A percentile compares a stretch with the other conserved stretches of the same genome.
Evolutionary conservation across 106 monocot species (phyloP).

Genomic region (Agapanthus africanus): DNA sequence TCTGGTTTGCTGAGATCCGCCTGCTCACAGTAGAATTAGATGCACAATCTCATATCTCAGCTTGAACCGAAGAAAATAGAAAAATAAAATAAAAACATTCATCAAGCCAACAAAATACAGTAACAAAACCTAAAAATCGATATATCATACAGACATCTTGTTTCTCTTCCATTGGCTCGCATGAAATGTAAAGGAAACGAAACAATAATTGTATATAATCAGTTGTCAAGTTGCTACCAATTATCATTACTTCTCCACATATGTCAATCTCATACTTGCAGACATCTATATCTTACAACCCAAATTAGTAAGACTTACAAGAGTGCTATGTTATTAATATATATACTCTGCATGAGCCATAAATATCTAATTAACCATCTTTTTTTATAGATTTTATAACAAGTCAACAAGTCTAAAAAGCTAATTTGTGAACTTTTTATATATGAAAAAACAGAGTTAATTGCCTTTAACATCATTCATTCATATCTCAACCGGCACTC

Average conservation of each 20-base stretch:
- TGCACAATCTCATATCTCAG: constrained; percentile 5
- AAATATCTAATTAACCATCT: not conserved
- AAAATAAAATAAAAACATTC: not conserved
- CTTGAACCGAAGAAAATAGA: not conserved
- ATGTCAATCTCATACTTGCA: not conserved
- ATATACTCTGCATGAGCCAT: not conserved
- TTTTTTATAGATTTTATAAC: too few relatives aligned
- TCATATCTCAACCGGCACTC: too few relatives aligned
- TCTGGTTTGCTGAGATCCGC: constrained; percentile 92
- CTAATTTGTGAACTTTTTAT: too few relatives aligned
- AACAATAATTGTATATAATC: too few relatives aligned
- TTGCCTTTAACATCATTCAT: too few relatives aligned
- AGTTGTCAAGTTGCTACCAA: not conserved
- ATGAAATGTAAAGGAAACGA: not conserved
- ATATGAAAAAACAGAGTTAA: too few relatives aligned
- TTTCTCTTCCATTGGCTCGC: not conserved
- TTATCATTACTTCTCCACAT: not conserved
- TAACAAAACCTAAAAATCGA: not conserved
- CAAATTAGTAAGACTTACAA: not conserved
- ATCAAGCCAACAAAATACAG: not conserved
- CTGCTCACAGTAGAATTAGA: constrained; percentile 27
- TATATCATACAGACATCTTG: too few relatives aligned
- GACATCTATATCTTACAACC: not conserved
- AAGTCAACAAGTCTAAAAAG: too few relatives aligned
- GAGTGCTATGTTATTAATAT: not conserved